Percentiles rank a stretch among this genome's conserved stretches.
Evolutionary conservation across 2,329 filamentous ascomycete genomes (phyloP).

Genomic region (Phyllosticta ampelicida): DNA sequence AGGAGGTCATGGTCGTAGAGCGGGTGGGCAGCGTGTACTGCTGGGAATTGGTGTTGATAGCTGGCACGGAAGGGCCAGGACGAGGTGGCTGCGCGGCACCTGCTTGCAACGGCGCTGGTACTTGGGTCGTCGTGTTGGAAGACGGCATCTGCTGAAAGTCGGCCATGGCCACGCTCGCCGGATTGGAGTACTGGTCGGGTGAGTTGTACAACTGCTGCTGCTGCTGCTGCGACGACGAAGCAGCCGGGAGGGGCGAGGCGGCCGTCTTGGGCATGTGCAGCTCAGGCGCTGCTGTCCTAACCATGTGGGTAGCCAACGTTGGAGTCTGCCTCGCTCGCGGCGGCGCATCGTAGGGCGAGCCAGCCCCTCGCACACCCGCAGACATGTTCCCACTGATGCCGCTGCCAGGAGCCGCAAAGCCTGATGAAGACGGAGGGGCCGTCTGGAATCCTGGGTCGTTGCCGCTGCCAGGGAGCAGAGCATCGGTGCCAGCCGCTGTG

Average conservation of each 20-base stretch:
- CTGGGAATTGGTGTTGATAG: constrained; percentile 40
- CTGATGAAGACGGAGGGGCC: constrained; percentile 18
- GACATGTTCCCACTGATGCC: constrained; percentile 10
- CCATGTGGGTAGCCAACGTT: constrained; percentile 33
- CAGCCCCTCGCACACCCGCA: constrained; percentile 21
- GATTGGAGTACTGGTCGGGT: constrained; percentile 37
- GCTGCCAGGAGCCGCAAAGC: constrained; percentile 17
- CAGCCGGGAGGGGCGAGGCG: constrained; percentile 23
- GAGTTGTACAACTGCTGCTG: constrained; percentile 40
- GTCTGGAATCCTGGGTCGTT: constrained; percentile 22
- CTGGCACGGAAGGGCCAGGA: constrained; percentile 40
- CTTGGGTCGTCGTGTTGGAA: constrained; percentile 22
- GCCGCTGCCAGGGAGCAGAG: constrained; percentile 29
- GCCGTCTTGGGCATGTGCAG: constrained; percentile 40
- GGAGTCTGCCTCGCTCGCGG: constrained; percentile 27
- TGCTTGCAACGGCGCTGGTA: constrained; percentile 51
- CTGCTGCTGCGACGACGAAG: constrained; percentile 20
- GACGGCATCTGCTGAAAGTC: constrained; percentile 6
- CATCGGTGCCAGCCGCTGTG: constrained; percentile 35
- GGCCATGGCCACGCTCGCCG: constrained; percentile 21
- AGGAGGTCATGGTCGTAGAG: constrained; percentile 47
- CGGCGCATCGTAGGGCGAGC: constrained; percentile 39
- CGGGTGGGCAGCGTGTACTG: constrained; percentile 56
- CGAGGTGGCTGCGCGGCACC: constrained; percentile 37
- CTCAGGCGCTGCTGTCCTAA: constrained; percentile 37